These are phyloP conservation scores for Phylloporus rhodoxanthus DNA, from an alignment of 768 basidiomycete species.

Conservation along the genomic window DNA sequence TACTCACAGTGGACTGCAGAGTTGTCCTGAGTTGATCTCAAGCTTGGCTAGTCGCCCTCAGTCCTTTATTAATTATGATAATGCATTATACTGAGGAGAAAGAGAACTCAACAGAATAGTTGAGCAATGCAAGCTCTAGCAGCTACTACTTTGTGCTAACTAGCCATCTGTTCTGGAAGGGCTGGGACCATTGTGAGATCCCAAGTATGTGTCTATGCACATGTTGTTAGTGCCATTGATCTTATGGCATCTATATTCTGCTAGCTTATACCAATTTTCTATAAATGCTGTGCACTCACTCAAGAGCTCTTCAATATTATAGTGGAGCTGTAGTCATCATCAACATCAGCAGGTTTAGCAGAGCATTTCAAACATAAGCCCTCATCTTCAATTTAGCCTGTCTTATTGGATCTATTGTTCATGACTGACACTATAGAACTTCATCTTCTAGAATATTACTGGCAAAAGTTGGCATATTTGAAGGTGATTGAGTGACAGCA, in stretches of 20 bases:
- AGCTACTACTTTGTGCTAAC: neutral
- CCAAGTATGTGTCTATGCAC: neutral
- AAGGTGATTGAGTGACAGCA: neutral
- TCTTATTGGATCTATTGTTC: neutral
- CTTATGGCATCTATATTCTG: neutral
- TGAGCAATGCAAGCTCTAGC: neutral
- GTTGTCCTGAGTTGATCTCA: no score
- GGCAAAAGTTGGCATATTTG: neutral
- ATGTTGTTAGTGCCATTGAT: neutral
- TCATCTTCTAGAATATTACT: slow-evolving; percentile 1
- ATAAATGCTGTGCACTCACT: neutral
- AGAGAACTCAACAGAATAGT: neutral
- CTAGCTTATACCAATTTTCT: neutral
- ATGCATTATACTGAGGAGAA: no score
- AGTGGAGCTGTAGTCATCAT: neutral
- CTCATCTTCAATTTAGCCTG: neutral
- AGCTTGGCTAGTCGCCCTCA: no score
- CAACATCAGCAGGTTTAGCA: neutral
- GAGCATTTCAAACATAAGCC: neutral
- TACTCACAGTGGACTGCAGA: no score
- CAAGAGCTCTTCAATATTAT: neutral
- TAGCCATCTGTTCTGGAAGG: neutral
- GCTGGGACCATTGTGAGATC: neutral
- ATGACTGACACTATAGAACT: neutral
- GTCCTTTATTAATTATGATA: no score